Evolutionary conservation across 169 alveolate genomes (phyloP).

Genomic region (Cryptosporidium parvum): DNA sequence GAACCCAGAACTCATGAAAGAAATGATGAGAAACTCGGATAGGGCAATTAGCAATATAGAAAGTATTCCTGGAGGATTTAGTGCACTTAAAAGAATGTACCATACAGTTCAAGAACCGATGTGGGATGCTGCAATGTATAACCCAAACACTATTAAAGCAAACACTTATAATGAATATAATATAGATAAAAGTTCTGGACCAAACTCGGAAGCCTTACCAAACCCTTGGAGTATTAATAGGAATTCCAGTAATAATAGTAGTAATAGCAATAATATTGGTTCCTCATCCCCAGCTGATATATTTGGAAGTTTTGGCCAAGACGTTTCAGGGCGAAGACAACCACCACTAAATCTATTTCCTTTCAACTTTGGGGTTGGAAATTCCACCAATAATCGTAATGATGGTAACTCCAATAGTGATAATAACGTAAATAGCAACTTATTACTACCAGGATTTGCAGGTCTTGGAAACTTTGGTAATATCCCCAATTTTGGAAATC

Average conservation of each 20-base stretch:
- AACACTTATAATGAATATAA: constrained; percentile 17
- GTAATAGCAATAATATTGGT: not conserved
- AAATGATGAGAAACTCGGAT: constrained; percentile 82
- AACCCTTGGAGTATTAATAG: constrained; percentile 67
- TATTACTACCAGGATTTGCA: not conserved
- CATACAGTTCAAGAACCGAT: constrained; percentile 83
- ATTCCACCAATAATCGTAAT: not conserved
- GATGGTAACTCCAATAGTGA: not conserved
- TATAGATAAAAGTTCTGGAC: constrained; percentile 74
- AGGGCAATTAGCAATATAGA: constrained; percentile 82
- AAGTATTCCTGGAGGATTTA: constrained; percentile 83
- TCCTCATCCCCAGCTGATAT: not conserved
- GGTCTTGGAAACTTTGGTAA: constrained; percentile 8
- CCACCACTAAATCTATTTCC: constrained; percentile 4
- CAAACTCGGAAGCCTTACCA: constrained; percentile 75
- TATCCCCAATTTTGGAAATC: constrained; percentile 7
- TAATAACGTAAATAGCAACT: not conserved
- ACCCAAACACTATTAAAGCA: not conserved
- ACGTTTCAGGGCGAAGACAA: not conserved
- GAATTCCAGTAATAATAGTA: not conserved
- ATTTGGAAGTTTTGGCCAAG: not conserved
- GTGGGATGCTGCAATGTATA: constrained; percentile 80
- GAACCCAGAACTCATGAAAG: constrained; percentile 81
- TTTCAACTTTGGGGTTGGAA: not conserved
- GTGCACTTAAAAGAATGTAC: constrained; percentile 80